Evolutionary conservation across 352 stramenopile species (phyloP), one percentile per base, ranked within the genome.

Genomic region (Phytopythium cucurbitacearum): DNA sequence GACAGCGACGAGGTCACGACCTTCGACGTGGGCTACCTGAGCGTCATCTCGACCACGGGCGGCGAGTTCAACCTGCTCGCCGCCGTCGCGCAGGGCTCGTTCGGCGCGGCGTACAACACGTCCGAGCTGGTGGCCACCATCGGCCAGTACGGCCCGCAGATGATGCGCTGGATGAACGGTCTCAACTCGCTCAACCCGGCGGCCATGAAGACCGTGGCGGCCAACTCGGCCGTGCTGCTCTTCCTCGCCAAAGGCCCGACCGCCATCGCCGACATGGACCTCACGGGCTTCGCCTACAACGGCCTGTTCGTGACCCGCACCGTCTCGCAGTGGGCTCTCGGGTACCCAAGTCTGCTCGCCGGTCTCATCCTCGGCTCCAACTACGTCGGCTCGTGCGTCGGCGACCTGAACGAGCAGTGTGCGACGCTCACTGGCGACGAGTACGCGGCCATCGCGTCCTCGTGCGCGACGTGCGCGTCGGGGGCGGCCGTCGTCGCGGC

Each of bases 161-260:
- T 90, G 59, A 87, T 90, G 77, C 67, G 69, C 46, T 89, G 73
- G 76, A 62, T 87, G 40, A 89, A 89, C 57, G 81, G 78, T 0
- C 74, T 89, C 62, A 91, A 91, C 62, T 91, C 81, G 59, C 70
- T 89, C 48, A 57, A 91, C 37, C 61, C 81, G 3, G 57, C 53
- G 39, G 81, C 81, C 36, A 86, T 84, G 78, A 84, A 83, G 64
- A 75, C 61, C 39, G 65, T 88, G 6, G 67, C 65, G 28, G 53
- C 49, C 37, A 70, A 69, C 59, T 62, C 51, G 10, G 57, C 68
- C 15, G 76, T 87, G 45, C 13, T 85, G 10, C 58, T 33, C 10
- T 84, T 89, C 56, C 52, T 89, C 0, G 46, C 49, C 0, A 40
- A 6, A 0, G 68, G 72, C 0, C 63, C 64, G 4, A 43, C 52